Conservation (phyloP, 1,284 basidiomycete species). For the Salmacisia buchloeana region DNA sequence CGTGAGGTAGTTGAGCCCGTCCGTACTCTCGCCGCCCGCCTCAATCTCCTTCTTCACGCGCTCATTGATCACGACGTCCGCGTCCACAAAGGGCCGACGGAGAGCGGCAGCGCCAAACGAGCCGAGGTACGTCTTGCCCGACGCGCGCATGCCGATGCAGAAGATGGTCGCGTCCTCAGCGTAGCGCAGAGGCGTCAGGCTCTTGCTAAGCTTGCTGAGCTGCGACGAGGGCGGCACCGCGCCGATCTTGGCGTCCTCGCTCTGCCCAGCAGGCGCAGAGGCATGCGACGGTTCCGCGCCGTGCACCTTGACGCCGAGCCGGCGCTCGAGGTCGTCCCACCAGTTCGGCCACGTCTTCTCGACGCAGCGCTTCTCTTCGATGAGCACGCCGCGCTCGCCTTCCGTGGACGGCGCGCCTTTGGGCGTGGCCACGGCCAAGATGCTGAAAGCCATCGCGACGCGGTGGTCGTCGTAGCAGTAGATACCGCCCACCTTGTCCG, state of each 20-base stretch:
- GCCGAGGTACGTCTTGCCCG: constrained; percentile 88
- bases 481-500: constrained; percentile 60
- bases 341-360: constrained; percentile 99
- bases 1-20: constrained; percentile 59
- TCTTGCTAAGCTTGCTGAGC: constrained; percentile 17
- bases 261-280: constrained; percentile 8
- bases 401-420: constrained; percentile 37
- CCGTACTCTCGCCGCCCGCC: not conserved
- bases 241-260: not conserved
- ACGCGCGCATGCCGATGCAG: constrained; percentile 92
- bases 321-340: constrained; percentile 96
- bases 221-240: constrained; percentile 14
- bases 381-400: constrained; percentile 59
- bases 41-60: constrained; percentile 41
- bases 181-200: constrained; percentile 41
- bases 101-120: constrained; percentile 69
- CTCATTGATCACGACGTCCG: constrained; percentile 72
- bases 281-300: constrained; percentile 57
- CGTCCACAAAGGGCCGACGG: constrained; percentile 76
- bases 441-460: constrained; percentile 96
- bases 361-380: constrained; percentile 95
- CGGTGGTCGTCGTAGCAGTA: constrained; percentile 98
- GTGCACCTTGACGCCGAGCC: constrained; percentile 84
- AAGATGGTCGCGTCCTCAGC: constrained; percentile 65
- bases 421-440: constrained; percentile 68